These are phyloP conservation scores for Rutstroemia sp. DNA, from an alignment of 2,329 filamentous ascomycete species.

Conservation along the genomic window DNA sequence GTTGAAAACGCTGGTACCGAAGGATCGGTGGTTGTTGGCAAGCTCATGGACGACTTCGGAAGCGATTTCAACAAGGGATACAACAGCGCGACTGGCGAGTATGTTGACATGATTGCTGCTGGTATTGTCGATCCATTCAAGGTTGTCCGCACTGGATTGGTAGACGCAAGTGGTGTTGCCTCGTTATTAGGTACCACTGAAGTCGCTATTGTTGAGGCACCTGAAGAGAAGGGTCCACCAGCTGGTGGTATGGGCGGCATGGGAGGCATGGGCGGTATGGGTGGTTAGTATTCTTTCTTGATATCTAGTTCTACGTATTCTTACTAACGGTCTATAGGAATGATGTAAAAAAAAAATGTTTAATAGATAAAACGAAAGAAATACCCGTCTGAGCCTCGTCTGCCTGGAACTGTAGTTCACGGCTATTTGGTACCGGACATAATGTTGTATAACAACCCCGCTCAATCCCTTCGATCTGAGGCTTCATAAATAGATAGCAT, in stretches of 20 bases:
- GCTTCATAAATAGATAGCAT: conserved; percentile 18
- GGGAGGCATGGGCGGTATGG: conserved; percentile 49
- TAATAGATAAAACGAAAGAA: conserved; percentile 23
- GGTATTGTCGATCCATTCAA: conserved; percentile 99
- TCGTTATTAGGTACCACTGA: conserved; percentile 96
- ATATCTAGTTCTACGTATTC: background rate
- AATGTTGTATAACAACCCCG: conserved; percentile 28
- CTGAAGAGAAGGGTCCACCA: conserved; percentile 71
- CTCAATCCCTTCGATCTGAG: conserved; percentile 24
- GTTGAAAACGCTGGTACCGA: conserved; percentile 97
- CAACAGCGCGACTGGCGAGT: conserved; percentile 94
- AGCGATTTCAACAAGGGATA: conserved; percentile 96
- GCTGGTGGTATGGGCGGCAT: conserved; percentile 65
- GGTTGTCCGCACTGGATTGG: conserved; percentile 93
- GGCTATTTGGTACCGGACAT: conserved; percentile 11
- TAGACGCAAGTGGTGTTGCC: conserved; percentile 92
- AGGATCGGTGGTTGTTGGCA: conserved; percentile 93
- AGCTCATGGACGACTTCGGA: conserved; percentile 91
- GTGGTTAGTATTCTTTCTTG: conserved; percentile 19
- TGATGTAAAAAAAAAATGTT: conserved; percentile 28
- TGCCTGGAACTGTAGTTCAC: background rate
- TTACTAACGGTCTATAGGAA: conserved; percentile 17
- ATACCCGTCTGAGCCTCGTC: conserved; percentile 18
- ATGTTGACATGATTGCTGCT: conserved; percentile 94
- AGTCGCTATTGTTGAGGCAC: conserved; percentile 94